Evolutionary conservation across 257 asterid species (phyloP).

Genomic region (Ajuga chamaepitys): DNA sequence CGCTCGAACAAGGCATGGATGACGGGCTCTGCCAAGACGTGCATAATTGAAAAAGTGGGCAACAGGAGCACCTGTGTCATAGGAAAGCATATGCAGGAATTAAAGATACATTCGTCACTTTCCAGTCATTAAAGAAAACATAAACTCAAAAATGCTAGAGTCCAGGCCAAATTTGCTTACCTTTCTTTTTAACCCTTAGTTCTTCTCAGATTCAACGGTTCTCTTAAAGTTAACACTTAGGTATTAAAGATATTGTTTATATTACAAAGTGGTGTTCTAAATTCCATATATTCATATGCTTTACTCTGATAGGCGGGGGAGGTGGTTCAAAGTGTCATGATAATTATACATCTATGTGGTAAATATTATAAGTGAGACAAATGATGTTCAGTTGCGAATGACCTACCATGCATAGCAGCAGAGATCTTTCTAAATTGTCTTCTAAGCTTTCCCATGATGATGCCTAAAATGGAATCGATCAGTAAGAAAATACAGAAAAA

Average conservation of each 20-base stretch:
- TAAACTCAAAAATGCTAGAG: not conserved
- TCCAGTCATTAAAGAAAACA: not conserved
- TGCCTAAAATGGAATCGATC: conserved; percentile 21
- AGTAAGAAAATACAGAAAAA: not conserved
- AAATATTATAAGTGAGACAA: not conserved
- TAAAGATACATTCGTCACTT: not conserved
- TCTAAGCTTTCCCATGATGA: conserved; percentile 33
- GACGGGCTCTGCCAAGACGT: conserved; percentile 31
- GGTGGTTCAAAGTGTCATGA: not conserved
- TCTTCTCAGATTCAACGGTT: not conserved
- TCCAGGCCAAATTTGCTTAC: not conserved
- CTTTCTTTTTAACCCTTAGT: not conserved
- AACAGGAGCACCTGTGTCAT: conserved; percentile 32
- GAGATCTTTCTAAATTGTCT: conserved; percentile 20
- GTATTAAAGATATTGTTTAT: not conserved
- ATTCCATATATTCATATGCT: not conserved
- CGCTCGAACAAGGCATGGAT: conserved; percentile 31
- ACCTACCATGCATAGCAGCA: conserved; percentile 38
- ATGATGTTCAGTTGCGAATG: not conserved
- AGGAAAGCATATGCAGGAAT: conserved; percentile 1
- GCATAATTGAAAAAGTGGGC: conserved; percentile 32
- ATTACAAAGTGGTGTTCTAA: not conserved
- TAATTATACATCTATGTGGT: not conserved
- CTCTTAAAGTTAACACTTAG: not conserved
- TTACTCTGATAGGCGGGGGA: not conserved